Evolutionary conservation across 2,329 filamentous ascomycete genomes (phyloP).

Genomic region (Dothistroma pini): DNA sequence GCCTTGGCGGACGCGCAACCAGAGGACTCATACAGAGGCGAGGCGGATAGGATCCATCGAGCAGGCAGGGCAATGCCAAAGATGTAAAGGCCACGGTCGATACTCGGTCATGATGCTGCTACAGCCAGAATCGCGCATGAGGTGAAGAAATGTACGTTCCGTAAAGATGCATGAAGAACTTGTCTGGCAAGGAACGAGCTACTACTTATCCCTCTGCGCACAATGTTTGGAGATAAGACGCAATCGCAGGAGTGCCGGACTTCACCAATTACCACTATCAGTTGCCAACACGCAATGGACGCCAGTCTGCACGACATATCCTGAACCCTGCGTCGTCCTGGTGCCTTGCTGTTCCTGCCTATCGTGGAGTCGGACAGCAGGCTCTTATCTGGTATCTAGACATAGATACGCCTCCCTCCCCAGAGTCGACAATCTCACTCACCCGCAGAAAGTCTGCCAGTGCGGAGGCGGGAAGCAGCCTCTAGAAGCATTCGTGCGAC

Average conservation of each 20-base stretch:
- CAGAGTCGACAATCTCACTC: conserved; percentile 4
- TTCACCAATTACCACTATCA: conserved; percentile 4
- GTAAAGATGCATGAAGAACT: neutral
- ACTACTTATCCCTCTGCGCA: conserved; percentile 4
- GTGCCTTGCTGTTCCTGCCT: conserved; percentile 13
- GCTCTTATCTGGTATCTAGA: conserved; percentile 11
- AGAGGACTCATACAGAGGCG: conserved; percentile 1
- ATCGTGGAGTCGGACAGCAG: conserved; percentile 1
- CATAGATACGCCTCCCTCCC: conserved; percentile 3
- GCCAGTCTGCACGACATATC: conserved; percentile 6
- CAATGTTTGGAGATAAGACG: neutral
- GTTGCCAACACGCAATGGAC: neutral
- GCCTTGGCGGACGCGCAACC: neutral
- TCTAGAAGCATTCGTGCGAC: neutral
- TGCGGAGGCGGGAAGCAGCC: neutral
- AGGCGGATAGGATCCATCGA: conserved; percentile 6
- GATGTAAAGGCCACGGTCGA: conserved; percentile 3
- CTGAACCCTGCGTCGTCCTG: conserved; percentile 6
- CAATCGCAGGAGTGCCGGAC: neutral
- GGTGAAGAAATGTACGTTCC: neutral
- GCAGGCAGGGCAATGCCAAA: neutral
- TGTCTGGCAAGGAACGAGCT: neutral
- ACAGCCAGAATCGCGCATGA: neutral
- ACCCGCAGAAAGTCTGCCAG: neutral
- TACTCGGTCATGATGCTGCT: neutral